Percentiles rank a stretch among this genome's conserved stretches.
Evolutionary conservation across 345 rosid genomes (phyloP).

Genomic region (Corymbia maculata): DNA sequence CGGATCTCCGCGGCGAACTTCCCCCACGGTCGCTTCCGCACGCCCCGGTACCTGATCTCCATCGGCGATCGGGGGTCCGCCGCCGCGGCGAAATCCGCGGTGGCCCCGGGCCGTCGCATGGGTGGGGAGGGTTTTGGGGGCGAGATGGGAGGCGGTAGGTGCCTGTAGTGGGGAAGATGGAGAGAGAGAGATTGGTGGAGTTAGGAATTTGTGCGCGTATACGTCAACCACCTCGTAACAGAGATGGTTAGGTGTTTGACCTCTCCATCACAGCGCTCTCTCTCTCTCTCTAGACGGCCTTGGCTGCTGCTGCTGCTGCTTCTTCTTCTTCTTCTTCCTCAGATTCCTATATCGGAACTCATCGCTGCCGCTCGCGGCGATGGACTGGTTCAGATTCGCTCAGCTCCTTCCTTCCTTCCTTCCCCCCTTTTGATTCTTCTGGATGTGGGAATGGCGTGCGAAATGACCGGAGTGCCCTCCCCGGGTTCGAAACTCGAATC

Average conservation of each 20-base stretch:
- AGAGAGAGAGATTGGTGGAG: neutral
- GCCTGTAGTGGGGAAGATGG: neutral
- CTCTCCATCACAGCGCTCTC: neutral
- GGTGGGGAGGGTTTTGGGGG: neutral
- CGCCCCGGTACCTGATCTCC: constrained; percentile 20
- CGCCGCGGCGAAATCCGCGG: neutral
- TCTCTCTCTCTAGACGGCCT: neutral
- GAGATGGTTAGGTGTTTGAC: neutral
- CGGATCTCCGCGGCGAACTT: constrained; percentile 33
- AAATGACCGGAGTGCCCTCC: neutral
- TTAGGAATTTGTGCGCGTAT: neutral
- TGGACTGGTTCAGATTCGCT: neutral
- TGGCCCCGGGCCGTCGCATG: neutral
- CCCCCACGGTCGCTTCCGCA: constrained; percentile 30
- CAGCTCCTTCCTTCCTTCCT: neutral
- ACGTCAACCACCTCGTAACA: neutral
- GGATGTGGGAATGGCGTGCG: neutral
- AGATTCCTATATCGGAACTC: neutral
- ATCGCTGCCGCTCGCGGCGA: neutral
- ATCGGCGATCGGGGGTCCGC: neutral
- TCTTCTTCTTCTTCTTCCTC: neutral
- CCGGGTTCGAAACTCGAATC: neutral
- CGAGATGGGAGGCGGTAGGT: neutral
- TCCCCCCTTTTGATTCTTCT: neutral
- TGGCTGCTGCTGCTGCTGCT: neutral